These are phyloP conservation scores for Echeveria elegans DNA, from an alignment of 164 flowering plant species.

Conservation along the genomic window DNA sequence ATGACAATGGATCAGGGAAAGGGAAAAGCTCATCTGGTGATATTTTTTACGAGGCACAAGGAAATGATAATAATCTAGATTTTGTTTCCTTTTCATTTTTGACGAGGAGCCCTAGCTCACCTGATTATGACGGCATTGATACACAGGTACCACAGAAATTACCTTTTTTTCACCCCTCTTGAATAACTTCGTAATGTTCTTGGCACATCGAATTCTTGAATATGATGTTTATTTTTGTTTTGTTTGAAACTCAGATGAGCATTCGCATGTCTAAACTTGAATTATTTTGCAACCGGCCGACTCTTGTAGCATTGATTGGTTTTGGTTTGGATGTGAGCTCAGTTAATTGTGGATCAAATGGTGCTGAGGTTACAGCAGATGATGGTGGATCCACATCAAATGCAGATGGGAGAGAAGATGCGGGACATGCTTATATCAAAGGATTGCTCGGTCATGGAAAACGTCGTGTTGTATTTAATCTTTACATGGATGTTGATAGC, in stretches of 20 bases:
- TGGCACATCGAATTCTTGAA: neutral
- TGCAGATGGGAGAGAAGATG: conserved; percentile 43
- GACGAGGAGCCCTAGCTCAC: conserved; percentile 55
- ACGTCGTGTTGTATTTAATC: conserved; percentile 72
- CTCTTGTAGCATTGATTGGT: conserved; percentile 84
- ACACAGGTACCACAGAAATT: conserved; percentile 50
- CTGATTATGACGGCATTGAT: conserved; percentile 77
- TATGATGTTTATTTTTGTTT: conserved; percentile 6
- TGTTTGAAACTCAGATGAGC: conserved; percentile 58
- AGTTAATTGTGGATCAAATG: conserved; percentile 17
- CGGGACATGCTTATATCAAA: conserved; percentile 47
- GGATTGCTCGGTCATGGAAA: conserved; percentile 94
- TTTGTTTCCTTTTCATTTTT: conserved; percentile 67
- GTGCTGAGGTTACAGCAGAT: conserved; percentile 11
- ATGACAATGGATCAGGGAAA: conserved; percentile 31
- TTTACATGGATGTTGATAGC: conserved; percentile 83
- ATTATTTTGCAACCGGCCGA: conserved; percentile 87
- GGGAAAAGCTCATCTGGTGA: conserved; percentile 37
- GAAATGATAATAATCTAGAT: conserved; percentile 47
- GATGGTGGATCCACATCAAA: conserved; percentile 21
- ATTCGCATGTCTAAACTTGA: conserved; percentile 89
- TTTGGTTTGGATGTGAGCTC: conserved; percentile 73
- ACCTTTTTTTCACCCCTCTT: neutral
- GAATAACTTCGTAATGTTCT: neutral
- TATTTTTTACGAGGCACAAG: conserved; percentile 68